Percentiles rank a stretch among this genome's conserved stretches.
These are phyloP conservation scores for Tubosaeta sp. DNA, from an alignment of 768 basidiomycete genomes.

Conservation along the genomic window DNA sequence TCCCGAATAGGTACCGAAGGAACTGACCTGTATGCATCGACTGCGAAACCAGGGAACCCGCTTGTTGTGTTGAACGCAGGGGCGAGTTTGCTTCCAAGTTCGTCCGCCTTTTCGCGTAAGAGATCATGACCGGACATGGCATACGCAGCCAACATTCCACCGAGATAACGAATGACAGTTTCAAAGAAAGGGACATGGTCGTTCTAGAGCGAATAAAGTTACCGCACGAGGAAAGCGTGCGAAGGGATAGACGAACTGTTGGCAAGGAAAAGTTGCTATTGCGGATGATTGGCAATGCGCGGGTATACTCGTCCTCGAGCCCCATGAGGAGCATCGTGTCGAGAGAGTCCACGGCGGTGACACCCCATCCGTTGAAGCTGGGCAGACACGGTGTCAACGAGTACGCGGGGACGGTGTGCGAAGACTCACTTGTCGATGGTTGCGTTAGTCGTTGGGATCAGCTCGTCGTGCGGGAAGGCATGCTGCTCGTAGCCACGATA, in stretches of 20 bases:
- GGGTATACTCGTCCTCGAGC: slow-evolving; percentile 62
- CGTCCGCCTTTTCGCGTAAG: slow-evolving; percentile 67
- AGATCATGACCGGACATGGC: slow-evolving; percentile 63
- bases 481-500: slow-evolving; percentile 62
- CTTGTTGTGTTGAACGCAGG: slow-evolving; percentile 66
- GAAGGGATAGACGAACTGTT: slow-evolving; percentile 29
- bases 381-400: not conserved
- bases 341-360: slow-evolving; percentile 74
- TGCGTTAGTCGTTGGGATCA: slow-evolving; percentile 47
- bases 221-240: not conserved
- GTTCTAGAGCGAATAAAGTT: slow-evolving; percentile 16
- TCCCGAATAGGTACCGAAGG: not conserved
- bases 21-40: slow-evolving; percentile 60
- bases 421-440: slow-evolving; percentile 47
- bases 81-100: slow-evolving; percentile 65
- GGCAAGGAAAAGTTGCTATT: slow-evolving; percentile 46
- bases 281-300: slow-evolving; percentile 52
- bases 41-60: slow-evolving; percentile 65
- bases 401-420: not conserved
- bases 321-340: slow-evolving; percentile 85
- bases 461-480: slow-evolving; percentile 62
- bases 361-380: slow-evolving; percentile 80
- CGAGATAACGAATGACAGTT: slow-evolving; percentile 85
- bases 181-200: slow-evolving; percentile 61
- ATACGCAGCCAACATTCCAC: slow-evolving; percentile 80